These are phyloP conservation scores for Venturia effusa DNA, from an alignment of 2,329 filamentous ascomycete species.

Conservation along the genomic window DNA sequence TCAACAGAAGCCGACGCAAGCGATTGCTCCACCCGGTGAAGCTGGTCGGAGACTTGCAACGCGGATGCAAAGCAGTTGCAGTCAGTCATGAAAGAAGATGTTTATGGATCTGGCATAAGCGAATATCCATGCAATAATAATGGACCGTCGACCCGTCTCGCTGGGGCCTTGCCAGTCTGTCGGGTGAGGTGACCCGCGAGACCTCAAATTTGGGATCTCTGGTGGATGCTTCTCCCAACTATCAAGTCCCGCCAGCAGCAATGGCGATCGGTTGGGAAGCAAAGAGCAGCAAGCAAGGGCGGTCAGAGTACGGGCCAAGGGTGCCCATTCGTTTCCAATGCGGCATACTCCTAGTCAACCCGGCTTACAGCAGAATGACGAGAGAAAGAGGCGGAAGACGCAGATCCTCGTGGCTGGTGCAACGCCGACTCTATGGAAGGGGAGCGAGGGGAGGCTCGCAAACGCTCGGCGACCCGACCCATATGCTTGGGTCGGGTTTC, in stretches of 20 bases:
- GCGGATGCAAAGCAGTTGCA: conserved; percentile 11
- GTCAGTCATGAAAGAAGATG: conserved; percentile 8
- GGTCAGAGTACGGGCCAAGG: not conserved
- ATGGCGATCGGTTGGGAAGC: not conserved
- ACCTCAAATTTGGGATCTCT: not conserved
- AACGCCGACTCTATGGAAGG: no score
- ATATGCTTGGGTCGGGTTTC: not conserved
- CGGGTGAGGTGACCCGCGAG: not conserved
- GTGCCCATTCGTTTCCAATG: not conserved
- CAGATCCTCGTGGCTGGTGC: no score
- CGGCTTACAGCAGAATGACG: not conserved
- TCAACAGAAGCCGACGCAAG: conserved; percentile 8
- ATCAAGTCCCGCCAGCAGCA: not conserved
- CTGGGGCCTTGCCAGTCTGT: not conserved
- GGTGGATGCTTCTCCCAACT: not conserved
- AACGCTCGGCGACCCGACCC: not conserved
- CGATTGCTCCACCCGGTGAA: conserved; percentile 8
- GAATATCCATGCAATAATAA: not conserved
- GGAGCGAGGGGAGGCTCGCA: no score
- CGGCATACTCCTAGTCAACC: not conserved
- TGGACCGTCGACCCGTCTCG: not conserved
- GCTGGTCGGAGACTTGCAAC: conserved; percentile 11
- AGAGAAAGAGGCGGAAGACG: no score
- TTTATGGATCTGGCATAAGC: not conserved
- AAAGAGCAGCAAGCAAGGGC: not conserved